These are phyloP conservation scores for Sporisorium graminicola DNA, from an alignment of 1,284 basidiomycete species.

Conservation along the genomic window DNA sequence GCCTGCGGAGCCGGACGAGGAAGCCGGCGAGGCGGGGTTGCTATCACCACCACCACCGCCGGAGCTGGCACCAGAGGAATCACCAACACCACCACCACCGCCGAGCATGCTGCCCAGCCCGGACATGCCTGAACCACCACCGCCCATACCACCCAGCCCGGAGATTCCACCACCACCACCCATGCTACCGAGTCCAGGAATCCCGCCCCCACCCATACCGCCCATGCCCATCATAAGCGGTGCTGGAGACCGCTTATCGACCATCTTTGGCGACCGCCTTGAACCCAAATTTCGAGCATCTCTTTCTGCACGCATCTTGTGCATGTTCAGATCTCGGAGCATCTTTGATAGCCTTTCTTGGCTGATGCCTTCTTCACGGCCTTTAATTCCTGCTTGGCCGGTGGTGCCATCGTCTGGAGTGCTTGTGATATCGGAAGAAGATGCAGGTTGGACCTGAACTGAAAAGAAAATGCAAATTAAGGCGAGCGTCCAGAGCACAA, in stretches of 20 bases:
- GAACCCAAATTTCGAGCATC: neutral
- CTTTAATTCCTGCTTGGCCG: neutral
- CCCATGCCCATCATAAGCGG: slow-evolving; percentile 10
- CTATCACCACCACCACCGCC: neutral
- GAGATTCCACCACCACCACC: neutral
- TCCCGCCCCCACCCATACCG: slow-evolving; percentile 4
- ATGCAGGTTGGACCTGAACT: neutral
- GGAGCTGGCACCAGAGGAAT: too few relatives aligned
- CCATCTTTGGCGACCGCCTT: neutral
- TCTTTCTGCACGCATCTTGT: neutral
- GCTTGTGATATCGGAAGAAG: neutral
- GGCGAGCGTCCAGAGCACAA: neutral
- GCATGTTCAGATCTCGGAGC: neutral
- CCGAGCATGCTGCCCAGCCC: slow-evolving; percentile 2
- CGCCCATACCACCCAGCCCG: slow-evolving; percentile 1
- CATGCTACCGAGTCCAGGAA: slow-evolving; percentile 11
- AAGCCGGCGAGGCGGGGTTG: neutral
- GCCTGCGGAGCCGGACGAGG: neutral
- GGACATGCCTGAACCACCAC: neutral
- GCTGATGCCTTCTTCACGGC: neutral
- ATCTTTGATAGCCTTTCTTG: neutral
- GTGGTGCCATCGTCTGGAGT: too few relatives aligned
- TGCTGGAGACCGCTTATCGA: neutral
- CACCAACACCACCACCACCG: neutral
- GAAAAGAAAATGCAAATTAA: neutral